Evolutionary conservation across 2,329 filamentous ascomycete species (phyloP).

Genomic region (Grosmannia huntii): DNA sequence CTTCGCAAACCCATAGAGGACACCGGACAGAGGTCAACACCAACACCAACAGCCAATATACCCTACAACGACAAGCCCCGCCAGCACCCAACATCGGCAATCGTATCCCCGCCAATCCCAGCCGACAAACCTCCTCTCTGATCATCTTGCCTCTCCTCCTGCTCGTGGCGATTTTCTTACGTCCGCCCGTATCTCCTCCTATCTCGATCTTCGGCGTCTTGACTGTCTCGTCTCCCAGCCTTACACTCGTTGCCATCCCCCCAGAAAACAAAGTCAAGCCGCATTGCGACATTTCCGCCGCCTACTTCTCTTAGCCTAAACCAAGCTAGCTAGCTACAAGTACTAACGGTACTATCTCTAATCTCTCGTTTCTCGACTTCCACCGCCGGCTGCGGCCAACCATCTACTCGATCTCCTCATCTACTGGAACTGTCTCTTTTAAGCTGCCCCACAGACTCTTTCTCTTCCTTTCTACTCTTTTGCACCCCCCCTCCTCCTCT

Average conservation of each 20-base stretch:
- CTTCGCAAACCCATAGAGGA: background rate
- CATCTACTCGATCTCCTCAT: background rate
- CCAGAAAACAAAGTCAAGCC: background rate
- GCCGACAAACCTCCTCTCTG: background rate
- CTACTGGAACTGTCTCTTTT: background rate
- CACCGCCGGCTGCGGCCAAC: background rate
- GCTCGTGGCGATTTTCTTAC: background rate
- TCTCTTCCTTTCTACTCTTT: background rate
- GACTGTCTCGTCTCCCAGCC: background rate
- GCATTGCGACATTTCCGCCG: background rate
- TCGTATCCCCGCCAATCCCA: background rate
- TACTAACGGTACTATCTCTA: background rate
- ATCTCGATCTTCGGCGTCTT: background rate
- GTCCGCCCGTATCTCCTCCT: background rate
- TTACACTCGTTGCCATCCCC: background rate
- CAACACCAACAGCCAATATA: background rate
- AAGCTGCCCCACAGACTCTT: background rate
- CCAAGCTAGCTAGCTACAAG: constrained; percentile 1
- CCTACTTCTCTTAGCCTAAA: background rate
- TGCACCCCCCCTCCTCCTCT: background rate
- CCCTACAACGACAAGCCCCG: background rate
- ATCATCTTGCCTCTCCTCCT: background rate
- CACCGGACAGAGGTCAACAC: background rate
- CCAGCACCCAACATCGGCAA: background rate
- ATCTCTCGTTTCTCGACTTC: constrained; percentile 1